Evolutionary conservation across 805 yeast genomes (phyloP).

Genomic region (Yarrowia divulgata): DNA sequence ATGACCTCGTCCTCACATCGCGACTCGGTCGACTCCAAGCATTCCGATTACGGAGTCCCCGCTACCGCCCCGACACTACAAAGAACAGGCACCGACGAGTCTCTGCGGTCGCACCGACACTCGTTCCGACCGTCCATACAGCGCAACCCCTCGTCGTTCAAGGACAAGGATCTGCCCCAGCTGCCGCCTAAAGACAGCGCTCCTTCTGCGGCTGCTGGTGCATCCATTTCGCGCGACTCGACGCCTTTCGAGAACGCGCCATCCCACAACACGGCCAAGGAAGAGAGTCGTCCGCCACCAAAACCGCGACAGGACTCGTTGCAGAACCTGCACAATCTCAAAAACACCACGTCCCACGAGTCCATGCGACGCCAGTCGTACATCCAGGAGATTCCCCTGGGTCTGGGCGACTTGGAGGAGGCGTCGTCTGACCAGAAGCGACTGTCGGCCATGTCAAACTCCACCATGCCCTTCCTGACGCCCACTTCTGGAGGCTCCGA

Average conservation of each 20-base stretch:
- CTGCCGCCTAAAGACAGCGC: conserved; percentile 21
- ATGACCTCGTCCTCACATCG: neutral
- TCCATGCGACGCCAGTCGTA: conserved; percentile 31
- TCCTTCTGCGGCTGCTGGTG: neutral
- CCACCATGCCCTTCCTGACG: conserved; percentile 27
- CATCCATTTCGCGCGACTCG: conserved; percentile 5
- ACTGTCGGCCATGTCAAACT: conserved; percentile 14
- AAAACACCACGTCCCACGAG: conserved; percentile 29
- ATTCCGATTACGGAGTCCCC: conserved; percentile 1
- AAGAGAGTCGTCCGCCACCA: conserved; percentile 17
- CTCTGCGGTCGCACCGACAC: conserved; percentile 20
- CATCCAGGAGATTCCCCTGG: conserved; percentile 34
- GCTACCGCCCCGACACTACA: conserved; percentile 8
- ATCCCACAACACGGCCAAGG: neutral
- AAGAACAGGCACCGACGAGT: conserved; percentile 25
- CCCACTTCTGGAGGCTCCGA: conserved; percentile 22
- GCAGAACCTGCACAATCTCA: conserved; percentile 36
- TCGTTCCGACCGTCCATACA: conserved; percentile 18
- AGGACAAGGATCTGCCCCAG: conserved; percentile 34
- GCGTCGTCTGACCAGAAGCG: conserved; percentile 6
- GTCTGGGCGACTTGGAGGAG: conserved; percentile 33
- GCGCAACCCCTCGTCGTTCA: conserved; percentile 33
- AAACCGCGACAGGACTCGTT: conserved; percentile 32
- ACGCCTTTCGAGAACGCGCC: neutral
- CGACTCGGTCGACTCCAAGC: conserved; percentile 28